Evolutionary conservation across 73 alveolate genomes (phyloP).

Genomic region (Urostyla sp.): DNA sequence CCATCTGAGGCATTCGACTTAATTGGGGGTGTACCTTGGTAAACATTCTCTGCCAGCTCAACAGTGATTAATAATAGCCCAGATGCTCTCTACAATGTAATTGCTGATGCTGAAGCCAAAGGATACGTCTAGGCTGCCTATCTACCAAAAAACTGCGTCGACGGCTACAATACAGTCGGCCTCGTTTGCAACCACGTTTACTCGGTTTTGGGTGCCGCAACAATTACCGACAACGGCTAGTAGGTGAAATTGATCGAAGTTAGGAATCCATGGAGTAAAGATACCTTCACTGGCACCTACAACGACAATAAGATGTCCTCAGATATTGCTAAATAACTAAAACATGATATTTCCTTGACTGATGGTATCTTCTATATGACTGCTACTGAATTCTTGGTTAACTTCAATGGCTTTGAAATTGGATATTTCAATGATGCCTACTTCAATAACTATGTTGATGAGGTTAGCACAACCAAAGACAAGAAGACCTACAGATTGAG

Average conservation of each 20-base stretch:
- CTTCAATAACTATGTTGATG: no score
- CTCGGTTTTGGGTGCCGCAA: conserved; percentile 72
- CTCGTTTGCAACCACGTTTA: conserved; percentile 91
- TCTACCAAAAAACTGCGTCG: conserved; percentile 81
- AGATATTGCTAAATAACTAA: conserved; percentile 60
- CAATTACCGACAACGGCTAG: no score
- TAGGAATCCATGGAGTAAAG: conserved; percentile 70
- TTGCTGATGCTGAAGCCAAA: conserved; percentile 42
- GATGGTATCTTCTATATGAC: conserved; percentile 87
- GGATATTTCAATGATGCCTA: background rate
- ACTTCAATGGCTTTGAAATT: background rate
- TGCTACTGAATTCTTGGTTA: background rate
- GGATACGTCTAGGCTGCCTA: conserved; percentile 81
- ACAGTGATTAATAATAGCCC: no score
- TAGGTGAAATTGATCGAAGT: no score
- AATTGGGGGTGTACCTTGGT: conserved; percentile 81
- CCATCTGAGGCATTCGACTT: conserved; percentile 76
- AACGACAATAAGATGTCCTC: conserved; percentile 81
- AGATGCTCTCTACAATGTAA: conserved; percentile 82
- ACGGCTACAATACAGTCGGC: conserved; percentile 79
- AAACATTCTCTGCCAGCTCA: no score
- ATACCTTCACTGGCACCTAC: conserved; percentile 88
- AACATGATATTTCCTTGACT: conserved; percentile 48
- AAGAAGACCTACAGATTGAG: no score
- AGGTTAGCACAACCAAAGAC: no score